A percentile compares a stretch with the other conserved stretches of the same genome.
Evolutionary conservation across 441 rosid species (phyloP).

Genomic region (Pelargonium fulgidum): DNA sequence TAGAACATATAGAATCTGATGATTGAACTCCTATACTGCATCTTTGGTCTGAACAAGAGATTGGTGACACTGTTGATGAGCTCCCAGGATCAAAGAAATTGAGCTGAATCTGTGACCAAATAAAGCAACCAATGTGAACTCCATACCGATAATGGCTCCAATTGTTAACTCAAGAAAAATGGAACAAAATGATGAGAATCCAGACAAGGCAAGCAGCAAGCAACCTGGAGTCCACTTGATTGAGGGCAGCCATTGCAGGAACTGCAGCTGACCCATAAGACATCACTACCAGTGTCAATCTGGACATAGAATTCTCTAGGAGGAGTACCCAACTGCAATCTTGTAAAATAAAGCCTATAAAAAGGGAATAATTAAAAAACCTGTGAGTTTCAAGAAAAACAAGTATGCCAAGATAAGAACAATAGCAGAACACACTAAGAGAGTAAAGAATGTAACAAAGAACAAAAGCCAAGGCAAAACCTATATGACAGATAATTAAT

Average conservation of each 20-base stretch:
- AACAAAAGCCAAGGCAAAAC: conserved; percentile 3
- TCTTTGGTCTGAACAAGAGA: conserved; percentile 53
- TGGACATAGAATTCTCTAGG: conserved; percentile 80
- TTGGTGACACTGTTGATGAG: conserved; percentile 43
- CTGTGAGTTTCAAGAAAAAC: background rate
- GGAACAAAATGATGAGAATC: conserved; percentile 13
- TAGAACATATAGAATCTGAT: conserved; percentile 43
- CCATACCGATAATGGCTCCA: background rate
- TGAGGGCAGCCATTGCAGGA: conserved; percentile 84
- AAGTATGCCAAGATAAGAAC: conserved; percentile 7
- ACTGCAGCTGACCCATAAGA: conserved; percentile 81
- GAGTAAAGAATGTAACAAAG: background rate
- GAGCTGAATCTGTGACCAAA: conserved; percentile 43
- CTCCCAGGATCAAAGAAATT: conserved; percentile 50
- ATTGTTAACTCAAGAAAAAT: conserved; percentile 8
- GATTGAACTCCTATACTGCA: conserved; percentile 42
- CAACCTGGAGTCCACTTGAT: conserved; percentile 71
- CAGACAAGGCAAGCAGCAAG: conserved; percentile 7
- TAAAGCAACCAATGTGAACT: background rate
- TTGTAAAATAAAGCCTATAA: conserved; percentile 74
- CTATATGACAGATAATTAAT: background rate
- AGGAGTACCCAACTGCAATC: conserved; percentile 72
- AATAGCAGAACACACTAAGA: background rate
- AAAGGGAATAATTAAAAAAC: conserved; percentile 6
- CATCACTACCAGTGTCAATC: conserved; percentile 94